phyloP scores from a whole-genome alignment of 495 filamentous ascomycete species.

The Hypoxylon crocopeplum region DNA sequence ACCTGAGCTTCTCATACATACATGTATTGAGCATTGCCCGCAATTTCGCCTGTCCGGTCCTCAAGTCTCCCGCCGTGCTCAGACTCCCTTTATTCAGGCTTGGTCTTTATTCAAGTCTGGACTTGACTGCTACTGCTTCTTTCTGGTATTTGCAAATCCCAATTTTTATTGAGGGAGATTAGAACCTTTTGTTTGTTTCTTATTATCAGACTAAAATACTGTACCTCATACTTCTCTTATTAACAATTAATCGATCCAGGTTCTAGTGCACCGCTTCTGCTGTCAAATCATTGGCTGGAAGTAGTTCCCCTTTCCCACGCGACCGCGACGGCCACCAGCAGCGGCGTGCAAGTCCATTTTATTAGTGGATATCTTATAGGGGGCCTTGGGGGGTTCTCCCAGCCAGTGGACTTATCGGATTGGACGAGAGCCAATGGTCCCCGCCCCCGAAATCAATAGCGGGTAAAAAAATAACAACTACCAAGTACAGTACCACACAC shows the following conservation, averaged over 20 bases:
- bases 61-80: conserved; percentile 6
- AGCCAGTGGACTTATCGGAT: conserved; percentile 13
- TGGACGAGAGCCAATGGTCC: conserved; percentile 20
- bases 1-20: conserved; percentile 5
- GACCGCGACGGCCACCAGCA: conserved; percentile 27
- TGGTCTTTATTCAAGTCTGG: not conserved
- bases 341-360: conserved; percentile 4
- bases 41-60: conserved; percentile 11
- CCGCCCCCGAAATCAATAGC: conserved; percentile 35
- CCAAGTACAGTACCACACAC: conserved; percentile 8
- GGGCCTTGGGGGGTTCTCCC: not conserved
- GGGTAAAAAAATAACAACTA: conserved; percentile 30
- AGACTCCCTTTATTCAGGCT: conserved; percentile 2
- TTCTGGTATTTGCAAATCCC: conserved; percentile 26
- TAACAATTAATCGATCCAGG: conserved; percentile 15
- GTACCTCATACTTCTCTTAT: conserved; percentile 15
- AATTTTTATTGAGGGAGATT: conserved; percentile 7
- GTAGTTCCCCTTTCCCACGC: conserved; percentile 26
- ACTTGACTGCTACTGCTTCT: not conserved
- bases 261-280: conserved; percentile 13
- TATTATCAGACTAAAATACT: not conserved
- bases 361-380: conserved; percentile 28
- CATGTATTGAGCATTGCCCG: conserved; percentile 2
- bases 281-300: conserved; percentile 18
- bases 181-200: not conserved